phyloP scores from a whole-genome alignment of 805 yeast genomes.

The Candida xiaguanensis region DNA sequence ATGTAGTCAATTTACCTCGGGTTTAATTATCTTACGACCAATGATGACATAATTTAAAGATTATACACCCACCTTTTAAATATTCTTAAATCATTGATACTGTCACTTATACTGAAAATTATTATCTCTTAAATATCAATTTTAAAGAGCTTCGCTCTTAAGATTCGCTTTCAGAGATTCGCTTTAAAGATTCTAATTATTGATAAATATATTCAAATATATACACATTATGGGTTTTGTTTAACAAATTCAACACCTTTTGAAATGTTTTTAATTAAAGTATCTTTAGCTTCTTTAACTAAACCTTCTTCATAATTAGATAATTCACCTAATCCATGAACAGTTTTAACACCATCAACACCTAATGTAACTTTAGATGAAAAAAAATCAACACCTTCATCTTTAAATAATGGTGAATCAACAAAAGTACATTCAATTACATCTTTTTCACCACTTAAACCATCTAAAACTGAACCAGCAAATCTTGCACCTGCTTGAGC shows the following conservation, averaged over 20 bases:
- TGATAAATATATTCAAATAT: neutral
- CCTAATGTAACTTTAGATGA: slow-evolving; percentile 94
- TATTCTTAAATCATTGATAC: no score
- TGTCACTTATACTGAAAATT: no score
- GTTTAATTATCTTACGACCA: no score
- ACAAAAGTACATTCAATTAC: slow-evolving; percentile 68
- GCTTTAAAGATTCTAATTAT: no score
- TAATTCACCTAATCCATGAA: slow-evolving; percentile 75
- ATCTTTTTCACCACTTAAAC: slow-evolving; percentile 60
- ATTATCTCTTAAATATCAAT: no score
- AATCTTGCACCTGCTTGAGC: slow-evolving; percentile 87
- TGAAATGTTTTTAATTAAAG: slow-evolving; percentile 83
- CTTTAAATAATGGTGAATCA: slow-evolving; percentile 76
- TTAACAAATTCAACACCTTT: slow-evolving; percentile 90
- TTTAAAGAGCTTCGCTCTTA: no score
- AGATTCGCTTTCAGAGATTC: no score
- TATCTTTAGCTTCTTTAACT: slow-evolving; percentile 79
- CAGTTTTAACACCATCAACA: slow-evolving; percentile 78
- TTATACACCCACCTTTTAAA: no score
- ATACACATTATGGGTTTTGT: slow-evolving; percentile 52
- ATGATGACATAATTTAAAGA: no score
- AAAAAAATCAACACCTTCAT: slow-evolving; percentile 94
- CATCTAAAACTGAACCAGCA: slow-evolving; percentile 60
- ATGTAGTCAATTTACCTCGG: no score
- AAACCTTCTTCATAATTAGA: slow-evolving; percentile 79